Base-by-base conservation (phyloP, 2,329 filamentous ascomycete genomes). In the Epichloe glyceriae region DNA sequence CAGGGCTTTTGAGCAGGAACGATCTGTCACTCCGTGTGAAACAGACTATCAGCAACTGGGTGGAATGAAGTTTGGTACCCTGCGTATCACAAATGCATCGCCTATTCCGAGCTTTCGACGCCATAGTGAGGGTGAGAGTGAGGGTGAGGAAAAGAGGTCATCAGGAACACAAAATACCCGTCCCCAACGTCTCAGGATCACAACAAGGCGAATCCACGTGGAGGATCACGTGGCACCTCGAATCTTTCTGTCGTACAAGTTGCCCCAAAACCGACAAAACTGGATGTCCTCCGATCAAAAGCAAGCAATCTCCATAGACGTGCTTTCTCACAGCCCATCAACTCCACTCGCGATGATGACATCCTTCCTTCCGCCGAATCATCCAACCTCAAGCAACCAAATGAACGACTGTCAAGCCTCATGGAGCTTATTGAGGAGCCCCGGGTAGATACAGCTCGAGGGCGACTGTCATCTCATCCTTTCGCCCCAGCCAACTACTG, bases 51-150 rank as follows among this genome's bases (percentile, higher is more conserved):
- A 71, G 53, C 78, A 82, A 44, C 73, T 79, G 34, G 80, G 80
- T 3, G 76, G 72, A 11, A 83, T 81, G 60, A 80, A 80, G 59
- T 73, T 81, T 49, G 81, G 81, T 2, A 78, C 78, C 2, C 59
- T 84, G 47, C 74, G 78, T 37, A 82, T 84, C 51, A 81, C 71
- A 20, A 84, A 84, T 61, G 80, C 78, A 14, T 67, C 69, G 3
- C 80, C 80, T 2, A 62, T 63, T 14, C 64, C 66, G n/a, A 78
- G 73, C 57, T 62, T 47, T 35, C 42, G 26, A 7, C 11, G n/a
- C 14, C 53, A 53, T 50, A 45, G 26, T 38, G 37, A 45, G 5
- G 41, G 46, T 8, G 30, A 38, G 11, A 17, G 22, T 15, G 20
- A 30, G 26, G 26, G 30, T 11, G 8, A 30, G 30, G 30, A 30